phyloP scores from a whole-genome alignment of 2,329 filamentous ascomycete species.

The Trichoderma lentiforme region DNA sequence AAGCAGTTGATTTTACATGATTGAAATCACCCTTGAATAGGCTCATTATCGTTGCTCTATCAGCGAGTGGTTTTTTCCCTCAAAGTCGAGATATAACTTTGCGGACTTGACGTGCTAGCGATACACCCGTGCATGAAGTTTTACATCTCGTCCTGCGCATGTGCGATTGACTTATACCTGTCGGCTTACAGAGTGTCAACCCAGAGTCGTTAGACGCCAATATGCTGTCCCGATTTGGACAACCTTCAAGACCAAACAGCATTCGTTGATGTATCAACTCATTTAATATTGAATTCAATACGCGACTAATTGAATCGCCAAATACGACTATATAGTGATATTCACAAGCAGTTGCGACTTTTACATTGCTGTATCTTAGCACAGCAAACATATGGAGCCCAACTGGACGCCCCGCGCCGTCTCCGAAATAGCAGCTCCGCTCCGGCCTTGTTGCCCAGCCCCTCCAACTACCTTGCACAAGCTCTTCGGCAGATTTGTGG shows the following conservation, averaged over 20 bases:
- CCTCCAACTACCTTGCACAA: neutral
- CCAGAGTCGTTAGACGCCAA: neutral
- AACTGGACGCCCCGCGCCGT: neutral
- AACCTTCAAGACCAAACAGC: neutral
- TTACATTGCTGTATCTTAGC: neutral
- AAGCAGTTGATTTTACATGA: neutral
- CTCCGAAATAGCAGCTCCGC: neutral
- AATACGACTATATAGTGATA: neutral
- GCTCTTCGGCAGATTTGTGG: constrained; percentile 7
- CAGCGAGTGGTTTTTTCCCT: neutral
- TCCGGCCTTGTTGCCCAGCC: neutral
- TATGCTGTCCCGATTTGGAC: neutral
- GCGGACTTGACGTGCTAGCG: no score
- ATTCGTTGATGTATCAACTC: neutral
- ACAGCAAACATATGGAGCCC: neutral
- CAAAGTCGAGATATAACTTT: neutral
- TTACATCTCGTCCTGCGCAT: neutral
- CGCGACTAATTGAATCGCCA: neutral
- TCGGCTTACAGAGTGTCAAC: neutral
- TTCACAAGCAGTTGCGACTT: neutral
- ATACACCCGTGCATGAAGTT: neutral
- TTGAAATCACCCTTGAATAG: neutral
- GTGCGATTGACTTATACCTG: neutral
- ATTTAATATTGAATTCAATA: neutral
- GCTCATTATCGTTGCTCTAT: neutral